A percentile compares a stretch with the other conserved stretches of the same genome.
Evolutionary conservation across 306 rosid genomes (phyloP).

Genomic region (Morella rubra): DNA sequence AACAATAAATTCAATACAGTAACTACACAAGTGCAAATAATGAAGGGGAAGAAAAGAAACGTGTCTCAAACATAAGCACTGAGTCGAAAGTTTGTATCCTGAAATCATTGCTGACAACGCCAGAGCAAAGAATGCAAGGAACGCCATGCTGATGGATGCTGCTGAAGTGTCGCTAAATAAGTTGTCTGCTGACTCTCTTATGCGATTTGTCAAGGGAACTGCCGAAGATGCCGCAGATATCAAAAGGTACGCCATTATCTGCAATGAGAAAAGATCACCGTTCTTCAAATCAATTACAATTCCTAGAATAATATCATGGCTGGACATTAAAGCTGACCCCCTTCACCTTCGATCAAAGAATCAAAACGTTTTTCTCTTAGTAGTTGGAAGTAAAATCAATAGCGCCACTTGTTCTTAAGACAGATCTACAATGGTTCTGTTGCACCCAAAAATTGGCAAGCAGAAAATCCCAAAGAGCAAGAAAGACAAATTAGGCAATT

Average conservation of each 20-base stretch:
- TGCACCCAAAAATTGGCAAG: neutral
- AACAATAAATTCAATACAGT: neutral
- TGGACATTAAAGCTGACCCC: neutral
- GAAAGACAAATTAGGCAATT: neutral
- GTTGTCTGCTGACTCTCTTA: constrained; percentile 66
- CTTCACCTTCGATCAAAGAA: neutral
- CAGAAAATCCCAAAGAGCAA: neutral
- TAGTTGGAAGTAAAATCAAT: neutral
- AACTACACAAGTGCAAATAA: neutral
- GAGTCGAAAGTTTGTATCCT: constrained; percentile 58
- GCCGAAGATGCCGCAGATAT: constrained; percentile 78
- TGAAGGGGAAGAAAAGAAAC: neutral
- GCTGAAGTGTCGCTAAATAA: constrained; percentile 63
- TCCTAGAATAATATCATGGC: neutral
- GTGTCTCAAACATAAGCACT: constrained; percentile 48
- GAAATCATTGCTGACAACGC: constrained; percentile 62
- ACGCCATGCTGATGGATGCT: constrained; percentile 65
- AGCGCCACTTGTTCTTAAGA: neutral
- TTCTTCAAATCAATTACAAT: neutral
- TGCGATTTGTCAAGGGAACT: constrained; percentile 57
- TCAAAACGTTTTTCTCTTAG: neutral
- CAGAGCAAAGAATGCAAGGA: constrained; percentile 58
- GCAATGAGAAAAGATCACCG: constrained; percentile 23
- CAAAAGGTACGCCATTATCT: constrained; percentile 75
- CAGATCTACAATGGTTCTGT: neutral